Evolutionary conservation across 2,329 filamentous ascomycete species (phyloP).

Genomic region (Phoma sp.): DNA sequence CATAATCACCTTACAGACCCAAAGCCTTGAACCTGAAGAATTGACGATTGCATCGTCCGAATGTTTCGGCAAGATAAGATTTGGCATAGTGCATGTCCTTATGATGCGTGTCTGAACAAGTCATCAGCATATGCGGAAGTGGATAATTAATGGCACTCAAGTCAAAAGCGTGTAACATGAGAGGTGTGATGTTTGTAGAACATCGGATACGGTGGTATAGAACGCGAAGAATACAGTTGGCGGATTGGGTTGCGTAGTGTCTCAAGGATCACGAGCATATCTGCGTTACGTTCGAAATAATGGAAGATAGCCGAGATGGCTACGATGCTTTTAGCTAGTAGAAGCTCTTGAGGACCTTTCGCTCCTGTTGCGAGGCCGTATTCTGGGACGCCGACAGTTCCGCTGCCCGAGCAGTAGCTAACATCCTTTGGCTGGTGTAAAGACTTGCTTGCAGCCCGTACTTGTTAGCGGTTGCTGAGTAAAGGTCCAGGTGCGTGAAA

Average conservation of each 20-base stretch:
- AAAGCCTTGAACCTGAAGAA: too few relatives aligned
- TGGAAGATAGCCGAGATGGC: too few relatives aligned
- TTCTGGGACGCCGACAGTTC: conserved; percentile 11
- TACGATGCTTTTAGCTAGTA: not conserved
- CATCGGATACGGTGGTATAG: not conserved
- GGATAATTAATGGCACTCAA: too few relatives aligned
- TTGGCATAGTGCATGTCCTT: too few relatives aligned
- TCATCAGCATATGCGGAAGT: too few relatives aligned
- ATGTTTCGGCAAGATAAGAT: too few relatives aligned
- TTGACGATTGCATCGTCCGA: too few relatives aligned
- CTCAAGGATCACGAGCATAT: too few relatives aligned
- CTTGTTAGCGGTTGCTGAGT: conserved; percentile 44
- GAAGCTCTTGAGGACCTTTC: conserved; percentile 9
- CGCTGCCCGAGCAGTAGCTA: conserved; percentile 23
- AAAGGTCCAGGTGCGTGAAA: conserved; percentile 56
- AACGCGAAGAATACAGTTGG: not conserved
- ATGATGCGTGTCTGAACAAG: too few relatives aligned
- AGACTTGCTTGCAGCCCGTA: conserved; percentile 54
- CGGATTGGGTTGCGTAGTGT: not conserved
- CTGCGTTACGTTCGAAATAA: too few relatives aligned
- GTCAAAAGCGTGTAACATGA: not conserved
- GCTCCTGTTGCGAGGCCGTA: conserved; percentile 13
- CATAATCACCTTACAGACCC: too few relatives aligned
- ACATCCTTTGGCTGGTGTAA: conserved; percentile 52
- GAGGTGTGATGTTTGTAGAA: not conserved